These are phyloP conservation scores for Ceratorhiza oryzae-sativae DNA, from an alignment of 1,284 basidiomycete species.

Conservation along the genomic window DNA sequence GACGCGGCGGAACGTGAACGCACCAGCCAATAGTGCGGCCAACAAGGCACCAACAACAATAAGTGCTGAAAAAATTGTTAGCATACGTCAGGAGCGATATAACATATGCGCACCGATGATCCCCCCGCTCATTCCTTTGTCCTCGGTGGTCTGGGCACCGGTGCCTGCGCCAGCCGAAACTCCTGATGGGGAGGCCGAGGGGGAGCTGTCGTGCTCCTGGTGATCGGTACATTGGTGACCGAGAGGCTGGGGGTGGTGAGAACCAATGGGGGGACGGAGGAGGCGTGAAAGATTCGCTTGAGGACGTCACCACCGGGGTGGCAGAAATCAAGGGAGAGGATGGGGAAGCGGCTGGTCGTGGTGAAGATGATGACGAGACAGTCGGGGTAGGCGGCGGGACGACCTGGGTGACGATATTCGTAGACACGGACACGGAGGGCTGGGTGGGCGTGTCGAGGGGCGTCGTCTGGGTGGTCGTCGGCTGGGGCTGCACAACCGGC, in stretches of 20 bases:
- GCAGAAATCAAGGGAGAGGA: neutral
- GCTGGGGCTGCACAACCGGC: neutral
- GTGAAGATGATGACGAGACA: constrained; percentile 20
- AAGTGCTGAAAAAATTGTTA: constrained; percentile 25
- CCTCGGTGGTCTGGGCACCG: neutral
- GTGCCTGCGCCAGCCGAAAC: constrained; percentile 3
- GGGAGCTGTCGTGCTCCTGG: neutral
- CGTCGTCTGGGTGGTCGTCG: neutral
- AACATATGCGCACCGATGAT: constrained; percentile 25
- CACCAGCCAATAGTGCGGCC: constrained; percentile 31
- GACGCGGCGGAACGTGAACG: constrained; percentile 30
- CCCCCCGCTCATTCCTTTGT: constrained; percentile 34
- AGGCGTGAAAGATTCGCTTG: neutral
- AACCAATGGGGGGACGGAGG: neutral
- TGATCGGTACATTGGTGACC: neutral
- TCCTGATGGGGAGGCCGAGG: constrained; percentile 7
- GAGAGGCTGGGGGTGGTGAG: neutral
- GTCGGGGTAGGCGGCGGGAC: neutral
- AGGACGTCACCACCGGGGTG: constrained; percentile 18
- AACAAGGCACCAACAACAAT: constrained; percentile 37
- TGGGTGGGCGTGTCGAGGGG: neutral
- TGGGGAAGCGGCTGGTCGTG: constrained; percentile 1
- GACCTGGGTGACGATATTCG: neutral
- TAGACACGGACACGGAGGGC: neutral
- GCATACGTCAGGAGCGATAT: neutral